phyloP scores from a whole-genome alignment of 768 basidiomycete genomes.

The Calocera cornea region DNA sequence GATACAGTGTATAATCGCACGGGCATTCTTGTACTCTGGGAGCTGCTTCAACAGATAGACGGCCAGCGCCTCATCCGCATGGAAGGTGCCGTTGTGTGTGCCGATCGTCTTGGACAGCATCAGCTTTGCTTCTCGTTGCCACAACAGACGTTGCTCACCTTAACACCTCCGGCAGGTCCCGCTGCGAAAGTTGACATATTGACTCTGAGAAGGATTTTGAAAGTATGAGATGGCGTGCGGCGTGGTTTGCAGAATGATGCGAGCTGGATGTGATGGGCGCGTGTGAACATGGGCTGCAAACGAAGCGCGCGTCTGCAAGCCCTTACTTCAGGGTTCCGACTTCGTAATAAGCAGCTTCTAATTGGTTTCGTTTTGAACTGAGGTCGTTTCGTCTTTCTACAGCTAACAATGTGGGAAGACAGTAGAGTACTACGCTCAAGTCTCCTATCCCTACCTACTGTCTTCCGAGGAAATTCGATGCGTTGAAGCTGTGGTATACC shows the following conservation, averaged over 20 bases:
- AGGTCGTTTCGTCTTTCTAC: too few species aligned
- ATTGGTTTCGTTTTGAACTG: background rate
- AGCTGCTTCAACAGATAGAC: slow-evolving; percentile 79
- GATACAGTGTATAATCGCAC: slow-evolving; percentile 29
- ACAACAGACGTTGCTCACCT: background rate
- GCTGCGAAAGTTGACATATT: background rate
- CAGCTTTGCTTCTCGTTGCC: background rate
- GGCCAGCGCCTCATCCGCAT: slow-evolving; percentile 93
- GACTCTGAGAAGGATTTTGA: too few species aligned
- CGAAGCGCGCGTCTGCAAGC: background rate
- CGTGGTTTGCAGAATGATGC: background rate
- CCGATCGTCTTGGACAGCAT: slow-evolving; percentile 51
- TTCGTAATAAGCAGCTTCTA: background rate
- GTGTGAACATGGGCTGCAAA: background rate
- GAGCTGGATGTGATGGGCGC: background rate
- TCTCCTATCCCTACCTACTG: too few species aligned
- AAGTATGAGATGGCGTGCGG: background rate
- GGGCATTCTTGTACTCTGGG: slow-evolving; percentile 55
- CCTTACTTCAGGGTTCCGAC: background rate
- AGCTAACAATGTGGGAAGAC: too few species aligned
- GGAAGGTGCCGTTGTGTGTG: slow-evolving; percentile 91
- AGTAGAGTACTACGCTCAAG: too few species aligned
- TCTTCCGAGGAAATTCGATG: too few species aligned
- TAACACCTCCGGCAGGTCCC: background rate
- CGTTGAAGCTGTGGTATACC: too few species aligned